These are phyloP conservation scores for Graphilbum sp. DNA, from an alignment of 2,329 filamentous ascomycete genomes.

Conservation along the genomic window DNA sequence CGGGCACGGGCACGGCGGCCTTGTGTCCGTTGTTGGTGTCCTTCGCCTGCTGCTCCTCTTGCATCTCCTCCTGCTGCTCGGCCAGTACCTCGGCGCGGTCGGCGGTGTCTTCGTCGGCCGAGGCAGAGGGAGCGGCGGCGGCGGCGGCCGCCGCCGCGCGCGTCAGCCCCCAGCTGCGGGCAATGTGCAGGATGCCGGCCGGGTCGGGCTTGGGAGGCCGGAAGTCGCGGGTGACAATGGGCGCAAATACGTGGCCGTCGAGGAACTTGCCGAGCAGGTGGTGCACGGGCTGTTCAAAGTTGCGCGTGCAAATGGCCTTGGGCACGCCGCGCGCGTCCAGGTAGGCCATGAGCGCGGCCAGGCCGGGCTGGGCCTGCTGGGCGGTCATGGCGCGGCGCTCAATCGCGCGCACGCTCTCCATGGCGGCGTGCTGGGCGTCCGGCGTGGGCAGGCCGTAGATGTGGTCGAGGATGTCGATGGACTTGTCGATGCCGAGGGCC, in stretches of 20 bases:
- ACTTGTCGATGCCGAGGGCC: constrained; percentile 55
- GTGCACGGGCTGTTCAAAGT: constrained; percentile 68
- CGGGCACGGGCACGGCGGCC: constrained; percentile 8
- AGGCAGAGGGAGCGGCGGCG: no score
- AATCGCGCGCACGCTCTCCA: constrained; percentile 59
- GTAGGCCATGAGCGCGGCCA: constrained; percentile 65
- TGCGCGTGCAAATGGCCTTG: constrained; percentile 85
- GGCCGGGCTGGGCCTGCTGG: constrained; percentile 70
- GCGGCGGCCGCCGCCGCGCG: constrained; percentile 6
- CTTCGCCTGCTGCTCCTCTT: constrained; percentile 6
- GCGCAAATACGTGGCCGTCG: constrained; percentile 48
- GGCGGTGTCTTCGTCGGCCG: constrained; percentile 5
- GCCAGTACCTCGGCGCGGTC: constrained; percentile 6
- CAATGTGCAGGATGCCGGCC: constrained; percentile 76
- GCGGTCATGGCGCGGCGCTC: constrained; percentile 65
- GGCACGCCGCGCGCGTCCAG: constrained; percentile 49
- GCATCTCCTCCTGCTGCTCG: constrained; percentile 10
- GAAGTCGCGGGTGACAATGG: constrained; percentile 74
- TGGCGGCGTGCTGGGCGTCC: constrained; percentile 43
- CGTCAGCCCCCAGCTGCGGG: constrained; percentile 53
- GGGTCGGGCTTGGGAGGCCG: constrained; percentile 74
- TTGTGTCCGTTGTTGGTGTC: background rate
- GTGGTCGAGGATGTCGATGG: constrained; percentile 75
- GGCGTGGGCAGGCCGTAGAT: constrained; percentile 55
- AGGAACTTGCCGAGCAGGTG: constrained; percentile 66